A percentile compares a stretch with the other conserved stretches of the same genome.
Conservation (phyloP, 1,284 basidiomycete species). For the Limonomyces culmigenus region DNA sequence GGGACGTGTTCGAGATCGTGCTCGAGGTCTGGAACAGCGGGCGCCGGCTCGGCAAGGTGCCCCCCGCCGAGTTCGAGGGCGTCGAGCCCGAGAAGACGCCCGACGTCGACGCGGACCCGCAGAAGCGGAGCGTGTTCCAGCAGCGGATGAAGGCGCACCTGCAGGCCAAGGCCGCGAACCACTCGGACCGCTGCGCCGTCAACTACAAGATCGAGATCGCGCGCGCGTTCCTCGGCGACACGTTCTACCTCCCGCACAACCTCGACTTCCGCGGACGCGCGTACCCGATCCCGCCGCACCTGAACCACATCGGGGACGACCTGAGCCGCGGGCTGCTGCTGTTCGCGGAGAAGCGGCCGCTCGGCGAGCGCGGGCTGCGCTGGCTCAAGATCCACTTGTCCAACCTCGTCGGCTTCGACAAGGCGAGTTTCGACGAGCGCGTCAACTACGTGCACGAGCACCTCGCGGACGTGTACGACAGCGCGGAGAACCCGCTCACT, state of each 20-base stretch:
- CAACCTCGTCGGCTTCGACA: constrained; percentile 90
- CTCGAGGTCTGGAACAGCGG: constrained; percentile 76
- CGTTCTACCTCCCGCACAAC: constrained; percentile 92
- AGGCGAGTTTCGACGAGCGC: constrained; percentile 87
- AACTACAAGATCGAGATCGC: constrained; percentile 99
- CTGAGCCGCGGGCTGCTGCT: constrained; percentile 78
- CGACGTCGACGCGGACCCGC: constrained; percentile 50
- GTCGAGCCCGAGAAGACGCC: constrained; percentile 51
- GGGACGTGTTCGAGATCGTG: constrained; percentile 57
- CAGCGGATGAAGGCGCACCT: constrained; percentile 41
- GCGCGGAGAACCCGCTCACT: constrained; percentile 73
- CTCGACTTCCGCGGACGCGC: constrained; percentile 96
- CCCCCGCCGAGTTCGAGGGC: constrained; percentile 42
- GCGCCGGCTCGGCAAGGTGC: constrained; percentile 60
- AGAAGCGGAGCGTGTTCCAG: constrained; percentile 43
- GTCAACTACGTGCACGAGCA: constrained; percentile 65
- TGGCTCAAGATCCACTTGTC: constrained; percentile 90
- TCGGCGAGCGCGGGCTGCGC: constrained; percentile 65
- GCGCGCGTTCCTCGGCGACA: constrained; percentile 77
- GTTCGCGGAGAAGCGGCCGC: constrained; percentile 69
- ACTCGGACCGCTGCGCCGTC: constrained; percentile 82
- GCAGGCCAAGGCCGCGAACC: constrained; percentile 61
- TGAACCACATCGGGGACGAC: constrained; percentile 95
- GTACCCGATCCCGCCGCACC: constrained; percentile 91
- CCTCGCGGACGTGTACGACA: constrained; percentile 69